Conservation (phyloP, 495 filamentous ascomycete genomes). For the Trichoderma virens region DNA sequence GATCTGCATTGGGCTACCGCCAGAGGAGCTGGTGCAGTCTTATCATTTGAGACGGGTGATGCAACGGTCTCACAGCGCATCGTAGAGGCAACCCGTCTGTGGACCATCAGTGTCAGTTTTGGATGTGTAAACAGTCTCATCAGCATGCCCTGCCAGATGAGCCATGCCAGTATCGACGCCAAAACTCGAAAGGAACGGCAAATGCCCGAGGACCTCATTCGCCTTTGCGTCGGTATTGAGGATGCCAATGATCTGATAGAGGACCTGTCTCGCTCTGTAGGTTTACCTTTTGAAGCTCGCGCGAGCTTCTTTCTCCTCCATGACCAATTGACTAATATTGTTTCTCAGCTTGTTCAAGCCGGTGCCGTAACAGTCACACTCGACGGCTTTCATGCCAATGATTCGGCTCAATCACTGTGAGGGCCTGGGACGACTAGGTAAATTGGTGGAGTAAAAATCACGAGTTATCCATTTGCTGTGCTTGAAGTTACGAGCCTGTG, state of each 20-base stretch:
- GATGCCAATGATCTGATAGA: constrained; percentile 90
- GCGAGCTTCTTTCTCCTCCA: not conserved
- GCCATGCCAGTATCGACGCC: constrained; percentile 95
- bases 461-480: not conserved
- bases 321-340: not conserved
- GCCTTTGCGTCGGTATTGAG: constrained; percentile 94
- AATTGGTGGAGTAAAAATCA: not conserved
- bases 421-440: not conserved
- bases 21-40: constrained; percentile 83
- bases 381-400: constrained; percentile 55
- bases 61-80: constrained; percentile 75
- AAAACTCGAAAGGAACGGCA: constrained; percentile 83
- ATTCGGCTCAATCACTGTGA: not conserved
- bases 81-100: constrained; percentile 83
- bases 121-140: constrained; percentile 98
- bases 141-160: constrained; percentile 99
- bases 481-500: not conserved
- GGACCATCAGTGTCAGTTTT: constrained; percentile 94
- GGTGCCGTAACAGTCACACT: constrained; percentile 74
- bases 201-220: constrained; percentile 93
- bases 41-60: constrained; percentile 93
- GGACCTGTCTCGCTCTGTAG: constrained; percentile 80
- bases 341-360: constrained; percentile 71
- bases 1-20: constrained; percentile 93
- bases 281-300: constrained; percentile 29